Base-by-base conservation (phyloP, 2,329 filamentous ascomycete genomes). In the Fusarium buharicum region DNA sequence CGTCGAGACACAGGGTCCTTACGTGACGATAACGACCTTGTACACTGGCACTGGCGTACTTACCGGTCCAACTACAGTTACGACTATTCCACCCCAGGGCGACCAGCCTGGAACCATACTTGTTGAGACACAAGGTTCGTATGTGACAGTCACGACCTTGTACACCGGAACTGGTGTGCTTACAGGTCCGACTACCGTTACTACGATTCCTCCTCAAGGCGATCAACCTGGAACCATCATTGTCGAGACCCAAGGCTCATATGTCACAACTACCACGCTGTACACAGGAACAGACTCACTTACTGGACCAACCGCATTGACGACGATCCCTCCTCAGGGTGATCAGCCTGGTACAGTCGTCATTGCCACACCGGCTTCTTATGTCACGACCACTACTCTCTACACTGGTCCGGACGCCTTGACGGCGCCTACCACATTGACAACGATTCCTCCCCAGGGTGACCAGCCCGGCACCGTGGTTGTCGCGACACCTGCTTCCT, bases 151-250 rank as follows among this genome's bases (percentile, higher is more conserved):
- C 28, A 57, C 36, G 5, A 46, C 30, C 46, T 45, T 40, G 4
- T 40, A 64, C 7, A 56, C 36, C 9, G 61, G 61, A 11, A 22
- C 50, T 4, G 60, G 44, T n/a, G 36, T 43, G 10, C 59, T 64
- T 6, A 56, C 55, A 6, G 60, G 34, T 3, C 45, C 50, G 10
- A 55, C 38, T 9, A 59, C 55, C 10, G 27, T 64, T 4, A 61
- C 50, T 2, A 61, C 60, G 0, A 39, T 64, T 12, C 22, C 50
- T 20, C 60, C 60, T 5, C 52, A 28, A 17, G 46, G 43, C 3
- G 60, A 53, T 3, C 45, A 60, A 27, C 60, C 59, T 16, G 60
- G 60, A 4, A 63, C 59, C 6, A 17, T 58, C 6, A 38, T 58
- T 12, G 18, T 51, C 8, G 44, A 55, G 34, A 58, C 38, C 4